phyloP scores from a whole-genome alignment of 768 basidiomycete species.

The Tremella fuciformis region DNA sequence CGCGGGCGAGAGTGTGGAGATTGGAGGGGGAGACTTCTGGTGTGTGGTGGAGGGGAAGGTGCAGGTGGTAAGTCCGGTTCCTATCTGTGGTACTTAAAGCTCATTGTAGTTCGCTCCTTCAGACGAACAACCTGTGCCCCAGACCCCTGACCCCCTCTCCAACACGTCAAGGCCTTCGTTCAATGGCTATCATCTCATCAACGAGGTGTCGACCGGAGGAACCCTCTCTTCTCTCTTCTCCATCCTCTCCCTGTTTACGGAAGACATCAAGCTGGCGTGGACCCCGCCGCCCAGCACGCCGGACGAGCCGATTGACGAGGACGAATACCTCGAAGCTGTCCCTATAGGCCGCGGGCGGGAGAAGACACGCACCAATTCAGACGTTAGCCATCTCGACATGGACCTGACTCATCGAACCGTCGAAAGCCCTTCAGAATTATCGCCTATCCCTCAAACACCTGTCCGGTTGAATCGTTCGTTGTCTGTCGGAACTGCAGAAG shows the following conservation, averaged over 20 bases:
- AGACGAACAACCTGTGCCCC: conserved; percentile 56
- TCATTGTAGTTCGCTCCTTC: conserved; percentile 43
- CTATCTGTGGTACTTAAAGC: not conserved
- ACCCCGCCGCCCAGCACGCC: conserved; percentile 57
- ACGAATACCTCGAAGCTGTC: not conserved
- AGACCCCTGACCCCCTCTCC: conserved; percentile 30
- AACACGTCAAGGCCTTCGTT: conserved; percentile 56
- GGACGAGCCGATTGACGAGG: conserved; percentile 18
- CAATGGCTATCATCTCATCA: conserved; percentile 93
- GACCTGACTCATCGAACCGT: conserved; percentile 16
- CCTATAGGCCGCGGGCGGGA: conserved; percentile 4
- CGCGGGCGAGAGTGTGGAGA: conserved; percentile 83
- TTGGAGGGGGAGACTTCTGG: conserved; percentile 75
- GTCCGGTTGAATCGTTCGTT: conserved; percentile 8
- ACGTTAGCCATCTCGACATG: conserved; percentile 48
- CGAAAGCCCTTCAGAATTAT: conserved; percentile 14
- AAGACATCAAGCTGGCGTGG: conserved; percentile 71
- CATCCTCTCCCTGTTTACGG: conserved; percentile 93
- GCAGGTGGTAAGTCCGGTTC: conserved; percentile 69
- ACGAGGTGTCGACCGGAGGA: conserved; percentile 93
- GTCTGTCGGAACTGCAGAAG: not conserved
- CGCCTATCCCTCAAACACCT: not conserved
- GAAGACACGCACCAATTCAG: conserved; percentile 39
- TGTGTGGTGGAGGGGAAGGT: conserved; percentile 98
- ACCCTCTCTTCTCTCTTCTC: conserved; percentile 95